A percentile compares a stretch with the other conserved stretches of the same genome.
These are phyloP conservation scores for Pisolithus marmoratus DNA, from an alignment of 768 basidiomycete species.

Conservation along the genomic window DNA sequence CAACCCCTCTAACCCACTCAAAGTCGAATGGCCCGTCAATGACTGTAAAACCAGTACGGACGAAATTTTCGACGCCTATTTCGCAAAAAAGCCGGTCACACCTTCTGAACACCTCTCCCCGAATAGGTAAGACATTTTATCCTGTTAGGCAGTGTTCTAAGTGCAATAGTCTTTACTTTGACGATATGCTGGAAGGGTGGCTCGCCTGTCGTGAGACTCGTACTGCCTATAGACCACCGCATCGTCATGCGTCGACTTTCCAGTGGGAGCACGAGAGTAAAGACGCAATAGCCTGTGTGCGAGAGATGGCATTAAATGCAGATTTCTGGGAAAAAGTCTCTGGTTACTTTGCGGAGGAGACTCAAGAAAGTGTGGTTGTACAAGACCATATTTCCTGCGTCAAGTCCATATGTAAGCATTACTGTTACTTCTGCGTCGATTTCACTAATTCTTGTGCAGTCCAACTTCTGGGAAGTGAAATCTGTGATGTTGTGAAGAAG, in stretches of 20 bases:
- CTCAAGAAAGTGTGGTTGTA: conserved; percentile 54
- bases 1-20: conserved; percentile 63
- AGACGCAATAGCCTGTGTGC: conserved; percentile 45
- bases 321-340: conserved; percentile 68
- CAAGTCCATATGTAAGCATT: conserved; percentile 64
- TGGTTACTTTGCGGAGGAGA: conserved; percentile 73
- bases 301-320: conserved; percentile 39
- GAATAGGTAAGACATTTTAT: not conserved
- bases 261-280: conserved; percentile 53
- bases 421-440: not conserved
- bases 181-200: conserved; percentile 62
- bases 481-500: conserved; percentile 28
- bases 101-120: not conserved
- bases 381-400: conserved; percentile 69
- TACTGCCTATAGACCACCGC: conserved; percentile 43
- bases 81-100: conserved; percentile 30
- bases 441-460: conserved; percentile 24
- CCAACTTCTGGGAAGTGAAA: conserved; percentile 57
- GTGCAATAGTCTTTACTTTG: conserved; percentile 42
- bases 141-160: not conserved
- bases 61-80: conserved; percentile 52
- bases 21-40: conserved; percentile 42
- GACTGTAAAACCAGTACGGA: conserved; percentile 49
- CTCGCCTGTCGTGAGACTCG: conserved; percentile 51
- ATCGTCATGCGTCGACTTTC: conserved; percentile 44